Evolutionary conservation across 768 basidiomycete species (phyloP), one percentile per base, ranked within the genome.

Genomic region (Collybiopsis confluens): DNA sequence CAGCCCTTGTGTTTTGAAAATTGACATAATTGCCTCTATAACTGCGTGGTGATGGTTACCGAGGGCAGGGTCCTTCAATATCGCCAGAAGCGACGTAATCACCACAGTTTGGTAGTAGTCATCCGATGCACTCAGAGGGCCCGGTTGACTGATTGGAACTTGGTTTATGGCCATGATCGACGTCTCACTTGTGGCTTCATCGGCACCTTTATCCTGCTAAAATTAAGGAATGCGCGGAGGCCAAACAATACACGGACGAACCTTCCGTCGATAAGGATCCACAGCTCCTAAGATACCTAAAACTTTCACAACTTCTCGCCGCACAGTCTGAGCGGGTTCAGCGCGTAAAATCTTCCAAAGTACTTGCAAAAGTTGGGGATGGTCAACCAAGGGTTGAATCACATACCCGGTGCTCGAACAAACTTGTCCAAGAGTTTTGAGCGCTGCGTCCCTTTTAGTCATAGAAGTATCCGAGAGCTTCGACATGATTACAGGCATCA

Each of bases 41-140:
- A 95, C 96, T 21, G 86, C 89, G 62, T 97, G 89, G 62, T 98
- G 94, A 61, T 92, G 87, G 53, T 76, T 85, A 62, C 80, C 88
- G 56, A 97, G 77, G 1, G 93, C 85, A 51, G 90, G 86, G 65
- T 99, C 97, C 64, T 86, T 90, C 57, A 99, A 68, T 54, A 99
- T 89, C 38, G 83, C 79, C 30, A 98, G 78, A 9, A 99, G 78
- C 0, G 93, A 81, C 24, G 83, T 88, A 65, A 99, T 91, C 35
- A 95, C 95, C 5, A 95, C 92, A 5, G 92, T 92, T 66, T 98
- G 97, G 71, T 94, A 99, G 70, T 95, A 98, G 65, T 98, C 96
- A 58, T 98, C 97, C 4, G 92, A 85, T 18, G 83, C 78, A 16
- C 85, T 76, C 26, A 75, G 73, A 3, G 82, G 75, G 5, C 76